Evolutionary conservation across 768 basidiomycete genomes (phyloP).

Genomic region (Floccularia luteovirens): DNA sequence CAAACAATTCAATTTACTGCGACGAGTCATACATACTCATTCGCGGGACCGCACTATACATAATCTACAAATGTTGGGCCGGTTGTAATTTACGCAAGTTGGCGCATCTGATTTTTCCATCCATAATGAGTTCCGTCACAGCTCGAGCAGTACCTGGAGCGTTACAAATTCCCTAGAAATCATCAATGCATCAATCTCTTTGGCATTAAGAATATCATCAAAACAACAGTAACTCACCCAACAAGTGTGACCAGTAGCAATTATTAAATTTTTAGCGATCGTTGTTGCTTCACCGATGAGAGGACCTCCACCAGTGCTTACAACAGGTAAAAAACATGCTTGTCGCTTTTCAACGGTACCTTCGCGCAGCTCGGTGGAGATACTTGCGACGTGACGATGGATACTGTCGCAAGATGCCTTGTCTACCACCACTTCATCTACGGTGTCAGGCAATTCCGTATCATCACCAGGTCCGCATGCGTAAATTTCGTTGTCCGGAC

Average conservation of each 20-base stretch:
- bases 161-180: constrained; percentile 62
- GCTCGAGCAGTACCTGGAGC: constrained; percentile 79
- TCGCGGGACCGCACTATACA: not conserved
- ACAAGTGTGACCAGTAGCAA: constrained; percentile 76
- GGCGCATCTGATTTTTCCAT: constrained; percentile 53
- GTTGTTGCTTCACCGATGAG: constrained; percentile 57
- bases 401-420: constrained; percentile 46
- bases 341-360: constrained; percentile 44
- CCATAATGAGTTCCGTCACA: constrained; percentile 63
- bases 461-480: constrained; percentile 79
- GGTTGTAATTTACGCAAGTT: constrained; percentile 42
- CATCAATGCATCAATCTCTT: not conserved
- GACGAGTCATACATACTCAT: constrained; percentile 1
- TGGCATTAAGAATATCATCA: not conserved
- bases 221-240: constrained; percentile 45
- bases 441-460: constrained; percentile 55
- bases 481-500: constrained; percentile 63
- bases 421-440: constrained; percentile 67
- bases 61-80: constrained; percentile 20
- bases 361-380: constrained; percentile 48
- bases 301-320: constrained; percentile 52
- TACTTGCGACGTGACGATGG: constrained; percentile 47
- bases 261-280: constrained; percentile 54
- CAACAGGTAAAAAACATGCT: constrained; percentile 76
- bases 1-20: not conserved